Evolutionary conservation across 768 basidiomycete genomes (phyloP).

Genomic region (Suillus placidus): DNA sequence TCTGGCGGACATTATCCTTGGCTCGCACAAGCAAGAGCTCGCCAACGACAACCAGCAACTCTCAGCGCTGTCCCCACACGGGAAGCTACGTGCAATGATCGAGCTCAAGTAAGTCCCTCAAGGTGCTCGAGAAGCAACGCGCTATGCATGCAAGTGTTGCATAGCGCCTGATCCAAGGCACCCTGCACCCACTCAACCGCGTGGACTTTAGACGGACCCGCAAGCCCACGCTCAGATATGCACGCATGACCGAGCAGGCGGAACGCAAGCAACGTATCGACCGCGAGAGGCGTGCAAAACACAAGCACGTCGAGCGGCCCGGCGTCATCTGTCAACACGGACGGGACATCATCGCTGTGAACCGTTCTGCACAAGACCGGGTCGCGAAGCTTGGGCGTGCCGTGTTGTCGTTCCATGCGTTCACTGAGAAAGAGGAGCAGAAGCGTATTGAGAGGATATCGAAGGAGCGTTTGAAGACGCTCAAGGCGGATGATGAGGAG

Average conservation of each 20-base stretch:
- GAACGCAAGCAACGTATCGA: conserved; percentile 92
- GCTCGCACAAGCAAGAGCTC: conserved; percentile 3
- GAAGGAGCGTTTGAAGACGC: conserved; percentile 97
- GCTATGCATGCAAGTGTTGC: conserved; percentile 82
- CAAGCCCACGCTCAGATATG: conserved; percentile 86
- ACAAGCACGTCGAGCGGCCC: conserved; percentile 95
- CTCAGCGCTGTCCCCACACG: conserved; percentile 52
- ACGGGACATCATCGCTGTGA: conserved; percentile 67
- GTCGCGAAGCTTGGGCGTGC: conserved; percentile 66
- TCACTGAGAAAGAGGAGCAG: conserved; percentile 97
- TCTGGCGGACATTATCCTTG: conserved; percentile 41
- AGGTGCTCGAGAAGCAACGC: conserved; percentile 91
- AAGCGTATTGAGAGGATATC: conserved; percentile 93
- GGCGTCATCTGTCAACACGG: conserved; percentile 85
- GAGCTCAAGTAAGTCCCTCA: conserved; percentile 91
- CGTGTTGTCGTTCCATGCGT: conserved; percentile 81
- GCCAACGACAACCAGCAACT: conserved; percentile 27
- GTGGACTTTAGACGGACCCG: conserved; percentile 86
- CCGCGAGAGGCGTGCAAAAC: conserved; percentile 91
- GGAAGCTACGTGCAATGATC: conserved; percentile 87
- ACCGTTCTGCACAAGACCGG: conserved; percentile 67
- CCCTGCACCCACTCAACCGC: conserved; percentile 88
- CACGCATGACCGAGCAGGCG: conserved; percentile 82
- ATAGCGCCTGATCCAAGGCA: conserved; percentile 84
- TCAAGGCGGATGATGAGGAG: conserved; percentile 98